Evolutionary conservation across 306 rosid genomes (phyloP).

Genomic region (Cyclanthera cordifolia): DNA sequence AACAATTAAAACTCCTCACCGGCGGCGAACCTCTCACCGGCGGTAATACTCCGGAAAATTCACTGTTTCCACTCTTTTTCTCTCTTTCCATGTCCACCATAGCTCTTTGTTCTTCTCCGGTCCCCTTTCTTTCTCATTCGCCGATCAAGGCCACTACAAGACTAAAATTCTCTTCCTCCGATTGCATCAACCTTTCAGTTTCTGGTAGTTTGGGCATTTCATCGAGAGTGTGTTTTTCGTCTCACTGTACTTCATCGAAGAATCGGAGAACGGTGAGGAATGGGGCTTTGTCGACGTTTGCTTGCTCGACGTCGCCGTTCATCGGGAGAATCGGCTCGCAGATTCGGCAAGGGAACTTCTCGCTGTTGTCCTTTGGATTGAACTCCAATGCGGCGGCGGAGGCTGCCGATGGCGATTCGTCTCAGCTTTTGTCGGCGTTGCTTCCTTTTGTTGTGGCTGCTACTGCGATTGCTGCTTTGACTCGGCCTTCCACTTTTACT

Average conservation of each 20-base stretch:
- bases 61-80: neutral
- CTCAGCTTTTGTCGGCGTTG: slow-evolving; percentile 64
- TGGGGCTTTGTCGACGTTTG: slow-evolving; percentile 24
- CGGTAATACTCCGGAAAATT: slow-evolving; percentile 5
- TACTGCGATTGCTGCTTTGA: slow-evolving; percentile 78
- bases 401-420: slow-evolving; percentile 32
- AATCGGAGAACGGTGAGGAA: slow-evolving; percentile 15
- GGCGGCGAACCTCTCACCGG: slow-evolving; percentile 19
- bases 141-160: neutral
- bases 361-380: slow-evolving; percentile 46
- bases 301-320: slow-evolving; percentile 51
- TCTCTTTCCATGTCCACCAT: slow-evolving; percentile 15
- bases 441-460: slow-evolving; percentile 91
- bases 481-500: slow-evolving; percentile 82
- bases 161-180: neutral
- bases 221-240: slow-evolving; percentile 7
- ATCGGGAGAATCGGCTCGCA: slow-evolving; percentile 37
- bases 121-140: slow-evolving; percentile 22
- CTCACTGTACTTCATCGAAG: slow-evolving; percentile 14
- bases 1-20: slow-evolving; percentile 4
- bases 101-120: slow-evolving; percentile 12
- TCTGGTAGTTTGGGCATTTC: neutral
- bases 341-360: slow-evolving; percentile 32
- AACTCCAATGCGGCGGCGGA: slow-evolving; percentile 23
- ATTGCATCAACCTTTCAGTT: neutral